A percentile compares a stretch with the other conserved stretches of the same genome.
These are phyloP conservation scores for Luffa acutangula DNA, from an alignment of 306 rosid genomes.

Conservation along the genomic window DNA sequence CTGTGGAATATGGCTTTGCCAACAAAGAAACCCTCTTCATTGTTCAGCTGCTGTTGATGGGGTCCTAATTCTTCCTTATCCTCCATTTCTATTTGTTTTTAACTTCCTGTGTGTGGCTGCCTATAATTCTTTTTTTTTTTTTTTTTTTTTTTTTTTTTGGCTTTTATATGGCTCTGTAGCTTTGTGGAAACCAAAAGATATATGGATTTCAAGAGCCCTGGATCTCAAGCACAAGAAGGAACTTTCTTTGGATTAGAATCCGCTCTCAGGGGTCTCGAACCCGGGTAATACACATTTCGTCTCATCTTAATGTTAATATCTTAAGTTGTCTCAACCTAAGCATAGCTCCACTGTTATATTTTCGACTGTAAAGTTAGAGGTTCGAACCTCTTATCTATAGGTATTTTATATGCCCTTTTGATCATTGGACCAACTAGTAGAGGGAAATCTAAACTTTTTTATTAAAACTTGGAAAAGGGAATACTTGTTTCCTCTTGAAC, in stretches of 20 bases:
- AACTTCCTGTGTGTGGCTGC: background rate
- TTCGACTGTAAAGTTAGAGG: no score
- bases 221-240: conserved; percentile 83
- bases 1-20: conserved; percentile 53
- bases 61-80: conserved; percentile 27
- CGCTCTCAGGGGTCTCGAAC: conserved; percentile 72
- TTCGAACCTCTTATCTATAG: background rate
- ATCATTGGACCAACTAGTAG: background rate
- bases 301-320: background rate
- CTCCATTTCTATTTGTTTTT: background rate
- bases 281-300: conserved; percentile 42
- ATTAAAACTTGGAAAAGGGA: background rate
- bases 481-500: background rate
- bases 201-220: conserved; percentile 83
- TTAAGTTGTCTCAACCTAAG: no score
- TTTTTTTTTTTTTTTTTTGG: background rate
- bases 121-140: background rate
- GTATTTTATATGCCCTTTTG: background rate
- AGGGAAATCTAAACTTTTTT: background rate
- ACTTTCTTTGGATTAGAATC: conserved; percentile 75
- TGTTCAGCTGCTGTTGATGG: conserved; percentile 80
- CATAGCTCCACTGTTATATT: no score
- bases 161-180: conserved; percentile 19
- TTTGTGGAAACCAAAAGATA: conserved; percentile 82
- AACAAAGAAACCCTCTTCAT: conserved; percentile 57